These are phyloP conservation scores for Xylaria sp. DNA, from an alignment of 2,329 filamentous ascomycete species.

Conservation along the genomic window DNA sequence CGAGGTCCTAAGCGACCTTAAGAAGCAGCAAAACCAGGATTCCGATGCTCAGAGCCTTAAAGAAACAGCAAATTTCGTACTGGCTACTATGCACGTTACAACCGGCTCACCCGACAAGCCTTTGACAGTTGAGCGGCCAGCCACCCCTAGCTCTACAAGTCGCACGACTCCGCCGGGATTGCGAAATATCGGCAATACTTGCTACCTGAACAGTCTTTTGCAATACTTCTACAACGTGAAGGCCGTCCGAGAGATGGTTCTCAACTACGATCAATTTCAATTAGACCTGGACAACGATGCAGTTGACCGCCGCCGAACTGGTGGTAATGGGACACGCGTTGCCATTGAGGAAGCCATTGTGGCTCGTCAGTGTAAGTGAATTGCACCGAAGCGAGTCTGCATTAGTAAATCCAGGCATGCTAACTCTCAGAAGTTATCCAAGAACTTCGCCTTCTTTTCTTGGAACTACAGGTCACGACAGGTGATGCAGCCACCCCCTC, in stretches of 20 bases:
- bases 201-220: slow-evolving; percentile 92
- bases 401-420: background rate
- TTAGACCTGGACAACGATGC: slow-evolving; percentile 61
- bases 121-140: background rate
- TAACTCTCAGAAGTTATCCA: slow-evolving; percentile 55
- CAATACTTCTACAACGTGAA: slow-evolving; percentile 92
- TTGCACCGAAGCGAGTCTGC: background rate
- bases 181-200: slow-evolving; percentile 93
- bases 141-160: slow-evolving; percentile 24
- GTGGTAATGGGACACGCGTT: slow-evolving; percentile 53
- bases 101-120: background rate
- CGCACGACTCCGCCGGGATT: slow-evolving; percentile 73
- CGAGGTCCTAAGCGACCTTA: slow-evolving; percentile 27
- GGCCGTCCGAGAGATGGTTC: slow-evolving; percentile 72
- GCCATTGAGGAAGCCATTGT: slow-evolving; percentile 54
- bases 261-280: slow-evolving; percentile 66
- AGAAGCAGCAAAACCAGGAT: slow-evolving; percentile 18
- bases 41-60: slow-evolving; percentile 25
- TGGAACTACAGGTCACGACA: slow-evolving; percentile 60
- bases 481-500: slow-evolving; percentile 62
- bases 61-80: slow-evolving; percentile 25
- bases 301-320: slow-evolving; percentile 64
- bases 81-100: slow-evolving; percentile 12
- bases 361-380: slow-evolving; percentile 68
- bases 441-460: slow-evolving; percentile 66